These are phyloP conservation scores for Tetraselmis chui DNA, from an alignment of 139 green algal genomes.

Conservation along the genomic window DNA sequence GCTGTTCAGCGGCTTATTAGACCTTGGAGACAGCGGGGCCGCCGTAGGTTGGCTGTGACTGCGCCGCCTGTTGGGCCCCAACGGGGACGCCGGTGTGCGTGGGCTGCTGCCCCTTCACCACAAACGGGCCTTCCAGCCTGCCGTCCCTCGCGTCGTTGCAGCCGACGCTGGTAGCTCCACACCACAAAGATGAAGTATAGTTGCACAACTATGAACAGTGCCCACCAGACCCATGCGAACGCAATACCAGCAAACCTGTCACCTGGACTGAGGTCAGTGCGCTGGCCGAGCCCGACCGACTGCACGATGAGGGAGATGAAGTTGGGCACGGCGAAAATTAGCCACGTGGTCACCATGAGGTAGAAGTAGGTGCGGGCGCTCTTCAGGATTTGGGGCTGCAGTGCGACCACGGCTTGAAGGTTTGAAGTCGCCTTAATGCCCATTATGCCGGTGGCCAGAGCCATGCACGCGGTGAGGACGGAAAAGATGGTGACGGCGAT, in stretches of 20 bases:
- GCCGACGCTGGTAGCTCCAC: not conserved
- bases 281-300: not conserved
- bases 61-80: no score
- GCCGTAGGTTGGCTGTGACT: no score
- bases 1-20: no score
- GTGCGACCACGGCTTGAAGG: not conserved
- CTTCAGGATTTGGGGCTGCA: not conserved
- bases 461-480: not conserved
- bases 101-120: no score
- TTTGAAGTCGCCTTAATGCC: not conserved
- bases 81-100: no score
- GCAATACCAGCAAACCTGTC: not conserved
- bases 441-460: not conserved
- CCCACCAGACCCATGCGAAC: not conserved
- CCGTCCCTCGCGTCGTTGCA: not conserved
- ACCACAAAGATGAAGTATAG: not conserved
- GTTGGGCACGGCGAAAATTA: not conserved
- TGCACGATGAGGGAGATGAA: not conserved
- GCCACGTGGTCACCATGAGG: not conserved
- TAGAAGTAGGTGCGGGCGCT: not conserved
- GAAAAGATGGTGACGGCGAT: not conserved
- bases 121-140: not conserved
- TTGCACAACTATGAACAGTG: not conserved
- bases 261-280: not conserved
- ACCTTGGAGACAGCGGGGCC: no score